Base-by-base conservation (phyloP, 495 filamentous ascomycete genomes). In the Penicillium crystallinum region DNA sequence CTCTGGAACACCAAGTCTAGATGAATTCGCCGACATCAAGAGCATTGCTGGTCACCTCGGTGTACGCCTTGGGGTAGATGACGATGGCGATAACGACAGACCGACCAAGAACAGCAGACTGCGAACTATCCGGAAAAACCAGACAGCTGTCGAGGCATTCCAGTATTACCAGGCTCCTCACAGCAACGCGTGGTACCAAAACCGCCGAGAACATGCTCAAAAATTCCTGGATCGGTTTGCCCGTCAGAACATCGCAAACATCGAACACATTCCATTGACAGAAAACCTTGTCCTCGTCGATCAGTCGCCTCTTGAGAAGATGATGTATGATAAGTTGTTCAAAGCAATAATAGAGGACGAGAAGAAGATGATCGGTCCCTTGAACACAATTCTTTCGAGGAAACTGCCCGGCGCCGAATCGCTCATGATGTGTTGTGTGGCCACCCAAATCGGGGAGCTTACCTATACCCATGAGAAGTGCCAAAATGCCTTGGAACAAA, bases 1-100 rank as follows among this genome's bases (percentile, higher is more conserved):
- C 0, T 88, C 85, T 0, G 86, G 80, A 3, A 90, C 86, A 1
- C 86, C 85, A 0, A 71, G 72, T 1, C 61, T 86, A 0, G 66
- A 66, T 5, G 76, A 79, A 36, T 81, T 88, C 47, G 70, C 70
- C 11, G 81, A 86, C 43, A 65, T 88, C 19, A 83, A 83, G 38
- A 68, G 63, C 3, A 81, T 86, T 29, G 81, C 81, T 2, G 58
- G 63, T 1, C 69, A 83, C 17, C 46, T 90, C 3, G 76, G 78
- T 4, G 53, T 82, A 8, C 76, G 82, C 47, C 67, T 84, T 2
- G 81, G 81, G 1, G 64, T 75, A 36, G 72, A 78, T 48, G 74
- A 83, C 35, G 77, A 75, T 47, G 62, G 66, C 5, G 64, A 75
- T 49, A 58, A 64, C 5, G 64, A 65, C 23, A 34, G 53, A 35